Base-by-base conservation (phyloP, 1,284 basidiomycete species). In the Austropuccinia psidii region DNA sequence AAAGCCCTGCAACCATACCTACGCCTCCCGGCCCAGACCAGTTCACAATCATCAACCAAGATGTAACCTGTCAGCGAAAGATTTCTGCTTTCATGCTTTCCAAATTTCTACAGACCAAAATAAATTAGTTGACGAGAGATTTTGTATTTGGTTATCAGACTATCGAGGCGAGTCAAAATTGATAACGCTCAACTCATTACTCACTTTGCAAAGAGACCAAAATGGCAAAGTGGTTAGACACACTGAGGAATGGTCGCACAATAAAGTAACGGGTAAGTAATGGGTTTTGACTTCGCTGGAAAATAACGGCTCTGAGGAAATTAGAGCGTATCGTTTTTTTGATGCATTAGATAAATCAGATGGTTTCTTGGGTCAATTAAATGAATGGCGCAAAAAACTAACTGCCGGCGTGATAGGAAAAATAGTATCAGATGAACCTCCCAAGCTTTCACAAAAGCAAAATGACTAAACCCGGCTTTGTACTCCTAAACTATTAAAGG, bases 161-260 rank as follows among this genome's bases (percentile, higher is more conserved):
- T 61, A 74, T 52, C 33, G 54, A 6, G 43, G 49, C 31, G 74
- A 43, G 11, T 49, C 62, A 27, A 74, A 74, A 41, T 69, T 76
- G 65, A 76, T 67, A 54, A 76, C 67, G 1, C 27, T 76, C 17
- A 76, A 76, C 50, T 66, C 61, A 1, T 62, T 76, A 15, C 33
- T 76, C 5, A 75, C 75, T 5, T 45, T 76, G 17, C 61, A 75
- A 41, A 50, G 69, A 58, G 74, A 76, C 52, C 52, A 31, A 6
- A 21, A 61, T 19, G 75, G 75, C 24, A 69, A 73, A 33, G 69
- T 76, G 33, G 43, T 58, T n/a, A 75, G 35, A 7, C 75, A 76
- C 61, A 68, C 65, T 11, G 75, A 76, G 54, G 75, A 76, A 70
- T 76, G 75, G 75, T 62, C 75, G 19, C 75, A 76, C 39, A 43